Evolutionary conservation across 2,329 filamentous ascomycete species (phyloP).

Genomic region (Sarocladiaceae sp.): DNA sequence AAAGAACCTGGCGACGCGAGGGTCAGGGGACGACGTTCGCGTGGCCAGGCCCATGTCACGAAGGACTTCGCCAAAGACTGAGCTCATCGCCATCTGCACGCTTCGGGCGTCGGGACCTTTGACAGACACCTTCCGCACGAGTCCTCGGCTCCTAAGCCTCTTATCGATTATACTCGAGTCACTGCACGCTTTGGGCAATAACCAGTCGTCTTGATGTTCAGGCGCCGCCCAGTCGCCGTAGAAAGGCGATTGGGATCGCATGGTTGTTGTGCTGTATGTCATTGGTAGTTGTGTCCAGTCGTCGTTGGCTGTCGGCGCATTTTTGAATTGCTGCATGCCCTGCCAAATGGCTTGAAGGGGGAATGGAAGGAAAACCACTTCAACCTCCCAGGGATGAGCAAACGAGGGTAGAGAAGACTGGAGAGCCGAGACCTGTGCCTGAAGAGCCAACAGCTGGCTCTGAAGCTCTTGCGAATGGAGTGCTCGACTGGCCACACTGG

Average conservation of each 20-base stretch:
- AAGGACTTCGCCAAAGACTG: constrained; percentile 55
- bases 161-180: constrained; percentile 57
- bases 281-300: constrained; percentile 51
- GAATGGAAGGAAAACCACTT: constrained; percentile 72
- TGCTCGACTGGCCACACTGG: constrained; percentile 33
- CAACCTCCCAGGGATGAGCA: constrained; percentile 63
- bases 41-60: constrained; percentile 34
- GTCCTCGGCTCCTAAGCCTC: constrained; percentile 67
- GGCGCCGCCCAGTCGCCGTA: constrained; percentile 39
- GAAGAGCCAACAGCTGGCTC: constrained; percentile 43
- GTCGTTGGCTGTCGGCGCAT: constrained; percentile 32
- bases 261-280: constrained; percentile 35
- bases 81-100: constrained; percentile 56
- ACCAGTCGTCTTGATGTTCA: constrained; percentile 49
- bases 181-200: constrained; percentile 62
- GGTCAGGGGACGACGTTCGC: constrained; percentile 19
- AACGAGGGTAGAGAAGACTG: constrained; percentile 58
- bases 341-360: constrained; percentile 51
- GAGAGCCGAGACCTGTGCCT: constrained; percentile 46
- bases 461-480: constrained; percentile 39
- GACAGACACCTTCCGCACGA: constrained; percentile 59
- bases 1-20: constrained; percentile 37
- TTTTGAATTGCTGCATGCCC: constrained; percentile 41
- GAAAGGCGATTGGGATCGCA: constrained; percentile 42
- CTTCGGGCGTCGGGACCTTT: constrained; percentile 59